A percentile compares a stretch with the other conserved stretches of the same genome.
Evolutionary conservation across 495 filamentous ascomycete genomes (phyloP).

Genomic region (Lepidopterella palustris): DNA sequence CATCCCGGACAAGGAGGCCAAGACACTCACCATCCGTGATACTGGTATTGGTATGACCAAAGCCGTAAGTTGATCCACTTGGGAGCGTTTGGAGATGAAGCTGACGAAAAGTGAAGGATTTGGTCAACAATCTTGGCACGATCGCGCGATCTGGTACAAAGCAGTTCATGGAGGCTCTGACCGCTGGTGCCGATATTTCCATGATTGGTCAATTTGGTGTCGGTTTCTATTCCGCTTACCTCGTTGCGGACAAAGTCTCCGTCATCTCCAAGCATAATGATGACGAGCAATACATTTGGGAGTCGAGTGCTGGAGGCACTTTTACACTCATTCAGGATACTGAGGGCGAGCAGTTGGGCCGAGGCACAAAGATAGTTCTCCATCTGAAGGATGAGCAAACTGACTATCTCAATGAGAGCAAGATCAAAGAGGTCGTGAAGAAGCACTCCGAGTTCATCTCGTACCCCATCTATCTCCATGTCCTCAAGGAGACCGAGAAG

Average conservation of each 20-base stretch:
- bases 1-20: constrained; percentile 90
- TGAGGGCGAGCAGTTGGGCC: constrained; percentile 81
- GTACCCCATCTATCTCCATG: constrained; percentile 99
- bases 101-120: constrained; percentile 53
- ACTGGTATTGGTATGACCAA: constrained; percentile 99
- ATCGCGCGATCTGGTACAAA: constrained; percentile 98
- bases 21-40: constrained; percentile 95
- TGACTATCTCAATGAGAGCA: constrained; percentile 96
- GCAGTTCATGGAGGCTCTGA: constrained; percentile 99
- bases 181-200: constrained; percentile 97
- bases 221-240: constrained; percentile 99
- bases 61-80: constrained; percentile 62
- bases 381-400: constrained; percentile 98
- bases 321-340: constrained; percentile 91
- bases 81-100: background rate
- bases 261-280: constrained; percentile 98
- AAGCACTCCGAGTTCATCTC: constrained; percentile 99
- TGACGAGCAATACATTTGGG: constrained; percentile 99
- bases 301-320: constrained; percentile 93
- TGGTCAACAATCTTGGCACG: constrained; percentile 99
- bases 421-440: constrained; percentile 99
- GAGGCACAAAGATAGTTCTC: constrained; percentile 95
- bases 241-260: constrained; percentile 93
- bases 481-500: constrained; percentile 97
- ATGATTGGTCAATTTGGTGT: constrained; percentile 99